A percentile compares a stretch with the other conserved stretches of the same genome.
phyloP scores from a whole-genome alignment of 352 stramenopile genomes.

The Halophytophthora polymorphica region DNA sequence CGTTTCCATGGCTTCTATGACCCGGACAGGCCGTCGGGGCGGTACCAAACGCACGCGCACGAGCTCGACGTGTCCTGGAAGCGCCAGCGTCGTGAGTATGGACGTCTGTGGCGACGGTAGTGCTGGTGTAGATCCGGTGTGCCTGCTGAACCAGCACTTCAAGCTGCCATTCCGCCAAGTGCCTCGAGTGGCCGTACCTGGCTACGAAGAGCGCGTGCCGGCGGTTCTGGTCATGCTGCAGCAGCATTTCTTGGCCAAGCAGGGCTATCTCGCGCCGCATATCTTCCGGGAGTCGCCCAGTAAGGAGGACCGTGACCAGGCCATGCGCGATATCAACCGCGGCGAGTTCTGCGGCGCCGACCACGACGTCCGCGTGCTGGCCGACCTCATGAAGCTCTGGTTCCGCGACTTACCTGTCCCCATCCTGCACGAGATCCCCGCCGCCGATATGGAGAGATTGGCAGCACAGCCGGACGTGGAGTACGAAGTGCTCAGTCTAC shows the following conservation, averaged over 20 bases:
- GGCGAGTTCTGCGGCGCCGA: constrained; percentile 60
- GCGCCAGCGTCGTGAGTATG: constrained; percentile 27
- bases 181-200: constrained; percentile 51
- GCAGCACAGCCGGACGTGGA: constrained; percentile 39
- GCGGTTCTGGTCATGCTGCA: constrained; percentile 86
- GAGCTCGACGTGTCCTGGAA: constrained; percentile 28
- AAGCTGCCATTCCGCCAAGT: constrained; percentile 73
- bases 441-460: constrained; percentile 59
- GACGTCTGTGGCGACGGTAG: constrained; percentile 10
- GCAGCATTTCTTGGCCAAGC: constrained; percentile 69
- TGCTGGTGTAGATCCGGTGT: constrained; percentile 29
- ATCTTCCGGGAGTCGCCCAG: constrained; percentile 89
- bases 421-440: constrained; percentile 77
- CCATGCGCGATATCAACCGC: constrained; percentile 83
- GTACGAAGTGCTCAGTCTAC: constrained; percentile 42
- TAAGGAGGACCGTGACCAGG: constrained; percentile 80
- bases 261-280: constrained; percentile 62
- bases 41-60: constrained; percentile 37
- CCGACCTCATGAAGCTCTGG: constrained; percentile 89
- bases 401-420: constrained; percentile 84
- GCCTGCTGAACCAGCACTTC: constrained; percentile 84
- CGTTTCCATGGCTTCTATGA: constrained; percentile 7
- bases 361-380: constrained; percentile 80
- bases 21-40: neutral
- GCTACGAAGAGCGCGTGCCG: constrained; percentile 78